Base-by-base conservation (phyloP, 768 basidiomycete genomes). In the Lepiota brunneoincarnata region DNA sequence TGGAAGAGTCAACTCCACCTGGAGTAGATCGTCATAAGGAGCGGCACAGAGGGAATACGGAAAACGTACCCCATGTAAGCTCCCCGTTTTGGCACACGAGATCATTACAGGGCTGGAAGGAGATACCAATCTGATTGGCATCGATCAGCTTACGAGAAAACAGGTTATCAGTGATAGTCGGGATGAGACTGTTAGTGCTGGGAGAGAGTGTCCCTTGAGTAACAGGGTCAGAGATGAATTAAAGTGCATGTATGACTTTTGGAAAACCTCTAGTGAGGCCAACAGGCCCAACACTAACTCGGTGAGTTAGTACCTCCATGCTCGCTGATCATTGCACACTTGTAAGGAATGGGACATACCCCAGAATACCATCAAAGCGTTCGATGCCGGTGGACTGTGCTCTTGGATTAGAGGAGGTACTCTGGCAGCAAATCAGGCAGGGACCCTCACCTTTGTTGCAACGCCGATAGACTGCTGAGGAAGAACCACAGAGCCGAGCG, bases 381-480 rank as follows among this genome's bases (percentile, higher is more conserved):
- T 55, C 28, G 61, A 81, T 78, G 4, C 79, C 85, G 2, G 47
- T 20, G 0, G 79, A 72, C 68, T 66, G 21, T 17, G 7, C 26
- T 39, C 51, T 2, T 14, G 28, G 34, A 34, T 45, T 49, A 39
- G 20, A 20, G 41, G 12, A 28, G 17, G 24, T 17, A n/a, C n/a
- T n/a, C n/a, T 2, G 10, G 12, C n/a, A 14, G 5, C 17, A 44
- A 36, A 20, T 20, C 41, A 15, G 6, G 21, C 7, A 35, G 2
- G 14, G 34, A n/a, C n/a, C n/a, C 58, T 43, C 20, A 70, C 72
- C 0, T 18, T 62, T 3, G 70, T 64, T 15, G 86, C 84, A 46
- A 82, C 84, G 60, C 86, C 86, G 47, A 89, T 85, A 9, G 83
- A 85, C 61, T 89, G 87, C 4, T 64, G 49, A 12, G 68, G 52